Percentiles rank a stretch among this genome's conserved stretches.
Evolutionary conservation across 169 alveolate genomes (phyloP).

Genomic region (Plasmodium ovale): DNA sequence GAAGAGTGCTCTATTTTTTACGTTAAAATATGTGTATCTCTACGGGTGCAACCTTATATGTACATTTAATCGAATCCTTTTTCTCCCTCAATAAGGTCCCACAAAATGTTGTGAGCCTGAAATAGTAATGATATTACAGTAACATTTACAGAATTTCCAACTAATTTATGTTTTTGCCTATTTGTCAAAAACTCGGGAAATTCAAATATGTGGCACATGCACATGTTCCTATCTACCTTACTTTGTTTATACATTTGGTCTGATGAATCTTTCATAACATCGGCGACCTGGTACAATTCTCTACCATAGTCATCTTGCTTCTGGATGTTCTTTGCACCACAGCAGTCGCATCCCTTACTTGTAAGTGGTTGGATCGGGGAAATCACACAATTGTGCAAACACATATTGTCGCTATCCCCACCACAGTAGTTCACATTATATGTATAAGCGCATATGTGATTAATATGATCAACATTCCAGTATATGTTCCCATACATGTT

Average conservation of each 20-base stretch:
- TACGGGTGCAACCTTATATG: too few relatives aligned
- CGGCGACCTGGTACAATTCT: neutral
- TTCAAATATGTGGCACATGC: slow-evolving; percentile 52
- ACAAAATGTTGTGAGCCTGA: slow-evolving; percentile 46
- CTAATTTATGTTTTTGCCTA: slow-evolving; percentile 61
- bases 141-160: slow-evolving; percentile 73
- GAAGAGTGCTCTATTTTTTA: too few relatives aligned
- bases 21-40: too few relatives aligned
- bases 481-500: slow-evolving; percentile 58
- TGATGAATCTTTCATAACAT: neutral
- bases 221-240: neutral
- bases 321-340: too few relatives aligned
- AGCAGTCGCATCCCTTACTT: too few relatives aligned
- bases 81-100: slow-evolving; percentile 13
- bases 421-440: slow-evolving; percentile 49
- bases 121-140: slow-evolving; percentile 58
- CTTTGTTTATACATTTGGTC: too few relatives aligned
- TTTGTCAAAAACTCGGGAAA: slow-evolving; percentile 60
- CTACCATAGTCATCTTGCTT: neutral
- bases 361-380: too few relatives aligned
- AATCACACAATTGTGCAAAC: slow-evolving; percentile 27
- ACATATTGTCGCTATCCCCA: neutral
- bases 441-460: slow-evolving; percentile 63
- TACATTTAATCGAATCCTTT: too few relatives aligned
- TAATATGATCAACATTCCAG: slow-evolving; percentile 69